A percentile compares a stretch with the other conserved stretches of the same genome.
phyloP scores from a whole-genome alignment of 1,139 yeast genomes.

The Protomyces macrosporus region DNA sequence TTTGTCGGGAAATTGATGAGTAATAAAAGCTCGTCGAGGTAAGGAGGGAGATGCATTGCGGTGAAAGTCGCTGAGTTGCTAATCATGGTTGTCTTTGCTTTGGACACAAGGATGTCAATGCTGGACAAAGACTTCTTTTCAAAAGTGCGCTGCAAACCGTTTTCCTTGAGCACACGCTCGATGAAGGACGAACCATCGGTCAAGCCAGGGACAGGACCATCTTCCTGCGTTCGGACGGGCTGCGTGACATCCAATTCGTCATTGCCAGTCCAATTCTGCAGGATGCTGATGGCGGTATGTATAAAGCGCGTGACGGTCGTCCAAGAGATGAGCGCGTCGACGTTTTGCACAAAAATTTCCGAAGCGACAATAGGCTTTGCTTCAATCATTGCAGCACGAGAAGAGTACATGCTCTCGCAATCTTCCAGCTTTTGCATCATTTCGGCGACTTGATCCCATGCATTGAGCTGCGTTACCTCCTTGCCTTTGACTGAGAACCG shows the following conservation, averaged over 20 bases:
- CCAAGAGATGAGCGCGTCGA: conserved; percentile 85
- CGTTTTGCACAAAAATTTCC: conserved; percentile 57
- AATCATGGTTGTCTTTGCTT: conserved; percentile 68
- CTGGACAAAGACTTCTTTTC: conserved; percentile 53
- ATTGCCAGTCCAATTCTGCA: conserved; percentile 72
- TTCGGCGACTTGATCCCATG: conserved; percentile 48
- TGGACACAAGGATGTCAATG: conserved; percentile 67
- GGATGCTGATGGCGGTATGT: conserved; percentile 51
- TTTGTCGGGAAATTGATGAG: conserved; percentile 72
- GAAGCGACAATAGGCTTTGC: conserved; percentile 71
- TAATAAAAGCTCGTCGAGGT: conserved; percentile 60
- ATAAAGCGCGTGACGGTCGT: conserved; percentile 67
- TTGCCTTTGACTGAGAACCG: conserved; percentile 51
- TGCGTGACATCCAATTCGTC: conserved; percentile 60
- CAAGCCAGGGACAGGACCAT: conserved; percentile 17
- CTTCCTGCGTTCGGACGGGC: conserved; percentile 34
- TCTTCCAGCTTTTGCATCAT: conserved; percentile 60
- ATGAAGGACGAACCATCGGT: conserved; percentile 50
- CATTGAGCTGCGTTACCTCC: conserved; percentile 36
- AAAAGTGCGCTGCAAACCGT: conserved; percentile 67
- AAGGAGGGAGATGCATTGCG: conserved; percentile 69
- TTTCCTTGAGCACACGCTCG: conserved; percentile 78
- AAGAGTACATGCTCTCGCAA: conserved; percentile 75
- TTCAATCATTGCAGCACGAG: conserved; percentile 65
- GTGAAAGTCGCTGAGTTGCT: conserved; percentile 59